A percentile compares a stretch with the other conserved stretches of the same genome.
Conservation (phyloP, 148 eudicot genomes). For the Silene latifolia region DNA sequence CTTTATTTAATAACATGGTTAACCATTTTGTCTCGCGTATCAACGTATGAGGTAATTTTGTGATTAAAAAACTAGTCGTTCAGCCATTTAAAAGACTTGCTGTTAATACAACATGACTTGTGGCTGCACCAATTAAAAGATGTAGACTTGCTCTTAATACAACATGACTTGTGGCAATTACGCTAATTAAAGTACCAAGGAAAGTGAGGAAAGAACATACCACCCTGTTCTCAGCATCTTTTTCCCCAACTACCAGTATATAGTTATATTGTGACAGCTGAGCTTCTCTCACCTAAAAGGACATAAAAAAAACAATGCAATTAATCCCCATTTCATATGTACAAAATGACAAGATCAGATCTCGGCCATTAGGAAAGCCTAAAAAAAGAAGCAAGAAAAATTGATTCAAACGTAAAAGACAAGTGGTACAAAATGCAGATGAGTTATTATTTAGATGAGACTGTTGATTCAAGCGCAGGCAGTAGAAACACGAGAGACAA, state of each 20-base stretch:
- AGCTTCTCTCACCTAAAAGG: slow-evolving; percentile 81
- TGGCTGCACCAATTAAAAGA: no score
- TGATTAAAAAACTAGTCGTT: no score
- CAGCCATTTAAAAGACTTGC: no score
- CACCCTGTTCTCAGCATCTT: slow-evolving; percentile 50
- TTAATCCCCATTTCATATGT: background rate
- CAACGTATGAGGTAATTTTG: no score
- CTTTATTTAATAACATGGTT: no score
- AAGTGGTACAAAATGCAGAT: background rate
- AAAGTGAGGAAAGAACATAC: slow-evolving; percentile 25
- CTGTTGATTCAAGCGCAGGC: background rate
- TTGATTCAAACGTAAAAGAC: background rate
- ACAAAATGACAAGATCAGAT: background rate
- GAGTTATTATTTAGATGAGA: background rate
- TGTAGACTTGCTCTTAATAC: no score
- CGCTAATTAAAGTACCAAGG: background rate
- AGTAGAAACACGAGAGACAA: no score
- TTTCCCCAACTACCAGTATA: slow-evolving; percentile 93
- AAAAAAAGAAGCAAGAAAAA: background rate
- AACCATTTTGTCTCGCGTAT: no score
- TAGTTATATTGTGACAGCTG: slow-evolving; percentile 88
- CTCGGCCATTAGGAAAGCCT: background rate
- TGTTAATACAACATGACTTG: background rate
- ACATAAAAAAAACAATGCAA: background rate
- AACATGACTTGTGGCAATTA: background rate